Evolutionary conservation across 2,329 filamentous ascomycete genomes (phyloP).

Genomic region (Pseudonectria buxi): DNA sequence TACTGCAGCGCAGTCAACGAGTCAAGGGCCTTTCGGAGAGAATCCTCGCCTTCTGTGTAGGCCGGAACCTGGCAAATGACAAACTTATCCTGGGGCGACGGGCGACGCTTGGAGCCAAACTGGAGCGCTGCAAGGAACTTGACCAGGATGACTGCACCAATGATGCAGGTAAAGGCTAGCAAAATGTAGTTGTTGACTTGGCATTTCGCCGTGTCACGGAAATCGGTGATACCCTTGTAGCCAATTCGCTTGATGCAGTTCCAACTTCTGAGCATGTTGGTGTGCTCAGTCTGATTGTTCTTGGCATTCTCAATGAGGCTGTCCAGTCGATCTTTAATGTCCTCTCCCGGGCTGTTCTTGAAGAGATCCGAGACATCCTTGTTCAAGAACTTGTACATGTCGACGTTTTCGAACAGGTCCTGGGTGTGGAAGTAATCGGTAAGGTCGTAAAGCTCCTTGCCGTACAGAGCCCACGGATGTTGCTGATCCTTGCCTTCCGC

Average conservation of each 20-base stretch:
- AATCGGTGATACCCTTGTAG: conserved; percentile 77
- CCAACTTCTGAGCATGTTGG: conserved; percentile 56
- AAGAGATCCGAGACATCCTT: conserved; percentile 59
- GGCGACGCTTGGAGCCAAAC: conserved; percentile 84
- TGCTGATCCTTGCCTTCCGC: conserved; percentile 59
- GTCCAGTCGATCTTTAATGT: conserved; percentile 65
- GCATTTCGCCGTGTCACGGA: conserved; percentile 69
- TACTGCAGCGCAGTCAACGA: conserved; percentile 92
- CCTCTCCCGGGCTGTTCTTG: conserved; percentile 67
- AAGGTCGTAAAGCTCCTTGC: conserved; percentile 75
- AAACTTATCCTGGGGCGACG: conserved; percentile 92
- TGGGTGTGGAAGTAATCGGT: conserved; percentile 85
- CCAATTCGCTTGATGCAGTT: conserved; percentile 80
- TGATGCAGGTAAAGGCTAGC: conserved; percentile 75
- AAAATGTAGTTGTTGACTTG: conserved; percentile 88
- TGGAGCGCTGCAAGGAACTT: conserved; percentile 94
- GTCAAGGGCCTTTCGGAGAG: conserved; percentile 84
- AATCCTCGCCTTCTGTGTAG: conserved; percentile 97
- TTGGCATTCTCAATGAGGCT: conserved; percentile 40
- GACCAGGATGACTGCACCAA: conserved; percentile 70
- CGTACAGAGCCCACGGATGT: conserved; percentile 74
- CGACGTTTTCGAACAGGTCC: conserved; percentile 46
- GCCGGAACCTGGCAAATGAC: conserved; percentile 97
- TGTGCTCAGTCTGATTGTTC: conserved; percentile 44
- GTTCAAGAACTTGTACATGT: conserved; percentile 66